Base-by-base conservation (phyloP, 305 asterid species). In the Ilex paraguariensis region DNA sequence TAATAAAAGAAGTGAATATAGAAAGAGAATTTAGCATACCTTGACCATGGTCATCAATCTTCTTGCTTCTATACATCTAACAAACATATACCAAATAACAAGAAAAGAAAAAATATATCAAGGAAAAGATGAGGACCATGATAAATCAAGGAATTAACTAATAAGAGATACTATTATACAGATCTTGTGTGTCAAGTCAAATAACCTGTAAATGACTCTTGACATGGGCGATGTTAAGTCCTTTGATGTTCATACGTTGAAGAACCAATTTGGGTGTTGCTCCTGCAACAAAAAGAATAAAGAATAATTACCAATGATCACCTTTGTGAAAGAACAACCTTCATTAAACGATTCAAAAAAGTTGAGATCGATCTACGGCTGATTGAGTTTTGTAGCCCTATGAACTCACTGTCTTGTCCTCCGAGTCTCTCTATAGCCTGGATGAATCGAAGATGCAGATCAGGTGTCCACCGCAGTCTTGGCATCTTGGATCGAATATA, bases 151-250 rank as follows among this genome's bases (percentile, higher is more conserved):
- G 5, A n/a, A 52, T 10, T 8, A 21, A 21, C 28, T 21, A 21
- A 21, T 21, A 14, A 7, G 12, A 52, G 21, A 52, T 9, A 50
- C 14, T 11, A 11, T 4, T 36, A 36, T 36, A 36, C 42, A 36
- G 42, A 36, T 36, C 42, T 36, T 36, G 42, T 36, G 6, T 21
- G 28, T 21, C 54, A 9, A 7, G 30, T 6, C 5, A 56, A 56
- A 54, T 16, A n/a, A 56, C 95, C 95, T 90, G 96, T 80, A 90
- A 81, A 76, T 90, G 97, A 77, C 97, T 90, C 82, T 90, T 90
- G 68, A 90, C 92, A 76, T 90, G 97, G 76, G 97, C 84, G 65
- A 90, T 87, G 67, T 79, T 85, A 1, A 90, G 85, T 66, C 92
- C 97, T 67, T 85, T 87, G 70, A 87, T 74, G 68, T 79, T 73